Evolutionary conservation across 2,329 filamentous ascomycete genomes (phyloP), one percentile per base, ranked within the genome.

Genomic region (Claviceps capensis): DNA sequence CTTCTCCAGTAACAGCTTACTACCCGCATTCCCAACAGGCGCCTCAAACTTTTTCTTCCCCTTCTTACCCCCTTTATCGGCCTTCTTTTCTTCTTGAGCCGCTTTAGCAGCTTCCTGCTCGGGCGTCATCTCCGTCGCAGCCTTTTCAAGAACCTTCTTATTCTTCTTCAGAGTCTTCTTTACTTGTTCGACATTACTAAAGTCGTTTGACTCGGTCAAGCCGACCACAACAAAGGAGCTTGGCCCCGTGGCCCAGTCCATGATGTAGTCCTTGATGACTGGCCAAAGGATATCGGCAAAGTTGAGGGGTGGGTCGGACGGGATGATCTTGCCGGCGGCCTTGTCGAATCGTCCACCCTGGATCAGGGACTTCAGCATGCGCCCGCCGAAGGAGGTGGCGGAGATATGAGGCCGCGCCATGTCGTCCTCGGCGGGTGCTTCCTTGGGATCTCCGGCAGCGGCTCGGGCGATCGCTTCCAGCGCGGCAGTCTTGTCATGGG

Each of bases 321-420:
- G 79, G 61, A 85, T 77, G 45, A 93, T 69, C 52, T 76, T 81
- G 68, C 88, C 88, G 2, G 80, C 76, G 44, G 76, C 76, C 55
- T 81, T 80, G 67, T 97, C 88, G 64, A 86, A 98, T 53, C 82
- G 83, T 26, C 94, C 93, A 43, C 93, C 93, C 51, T 88, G 84
- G 23, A 96, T 89, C 7, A 98, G 78, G 0, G 85, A 85, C 72
- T 95, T 96, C 61, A 97, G 77, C 83, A 96, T 85, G 54, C 88
- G 84, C 16, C 87, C 88, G 42, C 82, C 85, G 59, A 75, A 76
- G 0, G 81, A 64, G 40, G 78, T 76, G 60, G 78, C 72, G 26
- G 81, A 78, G 52, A 85, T 74, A 63, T 88, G 84, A 34, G 67
- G 62, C 22, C 62, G 63, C 4, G 67, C 59, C 14, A 68, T 54